phyloP scores from a whole-genome alignment of 495 filamentous ascomycete genomes.

The Apodospora peruviana region DNA sequence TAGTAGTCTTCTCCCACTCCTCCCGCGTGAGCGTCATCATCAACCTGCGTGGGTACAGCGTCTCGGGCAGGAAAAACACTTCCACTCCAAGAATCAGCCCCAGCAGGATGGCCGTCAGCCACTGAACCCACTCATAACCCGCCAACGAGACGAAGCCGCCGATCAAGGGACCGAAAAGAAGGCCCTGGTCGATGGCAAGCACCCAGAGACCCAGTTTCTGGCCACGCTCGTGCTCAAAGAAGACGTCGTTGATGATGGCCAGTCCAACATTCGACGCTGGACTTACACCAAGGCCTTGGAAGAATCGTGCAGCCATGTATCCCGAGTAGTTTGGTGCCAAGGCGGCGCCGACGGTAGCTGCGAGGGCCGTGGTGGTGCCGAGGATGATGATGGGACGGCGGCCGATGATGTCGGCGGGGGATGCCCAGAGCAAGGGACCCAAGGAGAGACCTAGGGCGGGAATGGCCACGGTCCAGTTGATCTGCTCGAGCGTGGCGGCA shows the following conservation, averaged over 20 bases:
- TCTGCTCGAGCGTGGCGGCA: constrained; percentile 42
- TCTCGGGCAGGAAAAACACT: constrained; percentile 52
- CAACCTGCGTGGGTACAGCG: constrained; percentile 51
- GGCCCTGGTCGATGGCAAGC: constrained; percentile 50
- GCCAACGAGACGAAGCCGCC: constrained; percentile 52
- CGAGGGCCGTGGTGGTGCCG: constrained; percentile 49
- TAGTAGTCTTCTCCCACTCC: constrained; percentile 5
- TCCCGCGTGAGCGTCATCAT: constrained; percentile 34
- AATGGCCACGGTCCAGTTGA: constrained; percentile 61
- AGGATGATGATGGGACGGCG: constrained; percentile 48
- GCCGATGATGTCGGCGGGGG: constrained; percentile 54
- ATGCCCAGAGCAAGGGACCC: constrained; percentile 56
- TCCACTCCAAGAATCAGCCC: constrained; percentile 45
- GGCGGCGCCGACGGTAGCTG: constrained; percentile 48
- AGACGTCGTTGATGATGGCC: constrained; percentile 52
- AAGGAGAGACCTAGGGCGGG: constrained; percentile 54
- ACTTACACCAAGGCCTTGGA: constrained; percentile 57
- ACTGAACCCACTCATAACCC: constrained; percentile 51
- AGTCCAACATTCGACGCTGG: constrained; percentile 56
- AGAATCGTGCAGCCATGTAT: constrained; percentile 58
- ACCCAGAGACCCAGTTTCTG: constrained; percentile 61
- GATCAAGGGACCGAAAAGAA: constrained; percentile 51
- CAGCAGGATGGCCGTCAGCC: constrained; percentile 55
- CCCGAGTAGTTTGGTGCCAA: constrained; percentile 38
- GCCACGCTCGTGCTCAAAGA: constrained; percentile 57